Evolutionary conservation across 345 rosid species (phyloP).

Genomic region (Linum trigynum): DNA sequence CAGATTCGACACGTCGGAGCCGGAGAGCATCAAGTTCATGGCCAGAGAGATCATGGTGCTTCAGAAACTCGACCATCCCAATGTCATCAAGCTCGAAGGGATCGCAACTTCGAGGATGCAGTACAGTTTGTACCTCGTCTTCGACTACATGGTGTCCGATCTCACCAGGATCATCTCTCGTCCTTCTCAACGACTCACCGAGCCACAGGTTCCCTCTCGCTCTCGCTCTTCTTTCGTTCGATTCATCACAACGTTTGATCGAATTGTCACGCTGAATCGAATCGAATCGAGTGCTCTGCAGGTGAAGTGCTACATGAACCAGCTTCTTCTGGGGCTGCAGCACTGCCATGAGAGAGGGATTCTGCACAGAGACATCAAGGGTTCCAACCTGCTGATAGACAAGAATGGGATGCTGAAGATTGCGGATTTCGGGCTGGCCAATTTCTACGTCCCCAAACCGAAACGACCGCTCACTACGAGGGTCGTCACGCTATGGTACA

Average conservation of each 20-base stretch:
- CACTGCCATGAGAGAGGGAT: constrained; percentile 85
- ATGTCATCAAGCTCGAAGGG: constrained; percentile 74
- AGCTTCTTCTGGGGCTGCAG: constrained; percentile 64
- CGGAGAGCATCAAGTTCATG: constrained; percentile 83
- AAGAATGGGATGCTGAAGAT: constrained; percentile 62
- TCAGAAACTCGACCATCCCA: constrained; percentile 73
- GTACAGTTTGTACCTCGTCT: constrained; percentile 78
- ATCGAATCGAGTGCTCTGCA: constrained; percentile 10
- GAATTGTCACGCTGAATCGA: not conserved
- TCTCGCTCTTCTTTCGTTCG: not conserved
- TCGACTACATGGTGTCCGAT: constrained; percentile 64
- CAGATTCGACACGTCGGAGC: constrained; percentile 72
- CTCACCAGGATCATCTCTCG: constrained; percentile 53
- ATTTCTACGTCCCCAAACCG: constrained; percentile 39
- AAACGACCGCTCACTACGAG: constrained; percentile 60
- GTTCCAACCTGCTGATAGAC: constrained; percentile 64
- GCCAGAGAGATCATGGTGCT: constrained; percentile 76
- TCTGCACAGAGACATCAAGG: constrained; percentile 75
- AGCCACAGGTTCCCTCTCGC: constrained; percentile 44
- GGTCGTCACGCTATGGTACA: constrained; percentile 85
- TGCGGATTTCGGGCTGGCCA: constrained; percentile 80
- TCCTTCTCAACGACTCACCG: constrained; percentile 57
- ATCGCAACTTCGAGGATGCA: constrained; percentile 85
- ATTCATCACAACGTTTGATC: no score
- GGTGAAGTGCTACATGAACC: constrained; percentile 81